phyloP scores from a whole-genome alignment of 345 rosid species.

The Rhodamnia argentea region DNA sequence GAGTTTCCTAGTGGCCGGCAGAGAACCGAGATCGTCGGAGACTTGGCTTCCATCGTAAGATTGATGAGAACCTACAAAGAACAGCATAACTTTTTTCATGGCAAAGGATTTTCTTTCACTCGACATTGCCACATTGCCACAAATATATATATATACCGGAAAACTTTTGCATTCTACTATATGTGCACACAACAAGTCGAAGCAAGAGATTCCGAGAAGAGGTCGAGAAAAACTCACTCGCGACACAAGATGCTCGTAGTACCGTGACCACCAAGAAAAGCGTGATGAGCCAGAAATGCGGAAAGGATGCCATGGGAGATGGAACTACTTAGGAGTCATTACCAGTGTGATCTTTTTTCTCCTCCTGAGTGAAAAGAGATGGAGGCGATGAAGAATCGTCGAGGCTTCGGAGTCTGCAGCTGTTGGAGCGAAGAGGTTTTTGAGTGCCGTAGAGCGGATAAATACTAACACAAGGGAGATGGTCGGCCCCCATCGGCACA shows the following conservation, averaged over 20 bases:
- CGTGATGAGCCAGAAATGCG: background rate
- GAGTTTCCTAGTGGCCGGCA: conserved; percentile 20
- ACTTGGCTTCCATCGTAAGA: conserved; percentile 18
- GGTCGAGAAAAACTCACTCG: background rate
- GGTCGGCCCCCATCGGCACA: background rate
- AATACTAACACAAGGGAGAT: background rate
- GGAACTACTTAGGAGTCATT: no score
- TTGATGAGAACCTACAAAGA: conserved; percentile 18
- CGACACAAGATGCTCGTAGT: background rate
- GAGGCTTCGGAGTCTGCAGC: background rate
- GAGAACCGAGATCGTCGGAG: conserved; percentile 21
- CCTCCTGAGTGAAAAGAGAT: background rate
- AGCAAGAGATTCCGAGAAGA: background rate
- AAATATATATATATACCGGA: no score
- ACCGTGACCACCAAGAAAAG: background rate
- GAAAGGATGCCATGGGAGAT: background rate
- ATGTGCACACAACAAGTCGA: background rate
- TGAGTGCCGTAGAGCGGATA: background rate
- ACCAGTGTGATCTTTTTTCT: no score
- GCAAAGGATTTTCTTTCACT: background rate
- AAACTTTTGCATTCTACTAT: no score
- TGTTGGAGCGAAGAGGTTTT: background rate
- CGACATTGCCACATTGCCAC: no score
- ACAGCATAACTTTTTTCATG: background rate
- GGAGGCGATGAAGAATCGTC: background rate